These are phyloP conservation scores for Kwoniella dendrophila DNA, from an alignment of 768 basidiomycete species.

Conservation along the genomic window DNA sequence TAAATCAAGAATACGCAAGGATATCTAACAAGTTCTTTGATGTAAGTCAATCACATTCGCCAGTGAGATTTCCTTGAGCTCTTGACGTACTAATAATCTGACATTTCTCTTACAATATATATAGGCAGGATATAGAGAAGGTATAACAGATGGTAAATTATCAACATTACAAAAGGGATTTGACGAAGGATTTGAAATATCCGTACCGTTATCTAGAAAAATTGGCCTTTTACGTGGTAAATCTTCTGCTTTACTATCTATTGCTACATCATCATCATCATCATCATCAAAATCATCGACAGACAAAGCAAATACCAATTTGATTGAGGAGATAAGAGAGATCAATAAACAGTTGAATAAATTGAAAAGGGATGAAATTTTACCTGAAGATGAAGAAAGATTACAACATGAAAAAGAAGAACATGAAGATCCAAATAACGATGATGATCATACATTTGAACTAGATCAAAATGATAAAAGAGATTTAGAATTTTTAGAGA, in stretches of 20 bases:
- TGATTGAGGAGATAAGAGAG: conserved; percentile 56
- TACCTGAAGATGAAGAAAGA: conserved; percentile 74
- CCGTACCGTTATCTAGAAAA: conserved; percentile 69
- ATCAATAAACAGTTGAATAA: conserved; percentile 64
- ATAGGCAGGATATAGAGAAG: conserved; percentile 93
- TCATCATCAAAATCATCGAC: neutral
- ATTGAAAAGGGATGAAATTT: conserved; percentile 71
- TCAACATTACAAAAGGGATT: conserved; percentile 84
- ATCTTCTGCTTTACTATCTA: conserved; percentile 65
- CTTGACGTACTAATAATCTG: conserved; percentile 3
- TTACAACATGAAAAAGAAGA: conserved; percentile 67
- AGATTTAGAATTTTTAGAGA: conserved; percentile 63
- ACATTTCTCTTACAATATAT: no score
- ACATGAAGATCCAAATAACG: conserved; percentile 27
- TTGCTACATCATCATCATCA: conserved; percentile 41
- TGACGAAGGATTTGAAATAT: conserved; percentile 72
- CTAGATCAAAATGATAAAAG: conserved; percentile 35
- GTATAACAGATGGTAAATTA: conserved; percentile 90
- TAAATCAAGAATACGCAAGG: conserved; percentile 49
- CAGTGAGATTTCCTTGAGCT: neutral
- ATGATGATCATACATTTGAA: conserved; percentile 46
- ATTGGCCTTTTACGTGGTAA: conserved; percentile 77
- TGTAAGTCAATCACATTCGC: conserved; percentile 30
- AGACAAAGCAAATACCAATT: neutral
- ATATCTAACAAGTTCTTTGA: conserved; percentile 49